Base-by-base conservation (phyloP, 768 basidiomycete species). In the Trametes gibbosa region DNA sequence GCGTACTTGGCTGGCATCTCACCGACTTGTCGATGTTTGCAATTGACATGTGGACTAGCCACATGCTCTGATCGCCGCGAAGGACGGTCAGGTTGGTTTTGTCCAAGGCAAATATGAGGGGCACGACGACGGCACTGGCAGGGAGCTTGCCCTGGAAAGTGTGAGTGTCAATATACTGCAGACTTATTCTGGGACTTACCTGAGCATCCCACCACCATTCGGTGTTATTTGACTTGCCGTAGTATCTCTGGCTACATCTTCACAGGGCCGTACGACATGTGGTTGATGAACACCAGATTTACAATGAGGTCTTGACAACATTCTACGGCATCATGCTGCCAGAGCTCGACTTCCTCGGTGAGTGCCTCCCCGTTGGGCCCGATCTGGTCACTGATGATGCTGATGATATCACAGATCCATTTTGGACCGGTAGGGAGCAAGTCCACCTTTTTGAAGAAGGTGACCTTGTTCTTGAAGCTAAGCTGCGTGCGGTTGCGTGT, bases 91-190 rank as follows among this genome's bases (percentile, higher is more conserved):
- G 61, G 51, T 73, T 69, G 0, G 78, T 81, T 48, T 81, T 81
- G 66, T 83, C 79, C 0, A 77, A 72, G 0, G 78, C 72, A 2
- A 83, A 63, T 17, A 82, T 79, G 7, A 83, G 48, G 0, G 79
- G 80, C 0, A 75, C 65, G 3, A 58, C 58, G 0, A 47, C 65
- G 35, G 41, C 79, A 66, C 2, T 46, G 0, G 25, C 32, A 7
- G 53, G 52, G 19, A 53, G 41, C 21, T 29, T 23, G 4, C 39
- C 21, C 52, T 53, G 21, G 23, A 8, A 29, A 21, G 29, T n/a
- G 53, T 32, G 68, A 34, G 24, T 57, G 32, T 8, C 66, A 63
- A 62, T 67, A 65, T 13, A 53, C 4, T 32, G 6, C 5, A 50
- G 21, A 19, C 17, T 12, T 43, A 34, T 5, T 17, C 23, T 16